Evolutionary conservation across 768 basidiomycete genomes (phyloP).

Genomic region (Lactarius tabidus): DNA sequence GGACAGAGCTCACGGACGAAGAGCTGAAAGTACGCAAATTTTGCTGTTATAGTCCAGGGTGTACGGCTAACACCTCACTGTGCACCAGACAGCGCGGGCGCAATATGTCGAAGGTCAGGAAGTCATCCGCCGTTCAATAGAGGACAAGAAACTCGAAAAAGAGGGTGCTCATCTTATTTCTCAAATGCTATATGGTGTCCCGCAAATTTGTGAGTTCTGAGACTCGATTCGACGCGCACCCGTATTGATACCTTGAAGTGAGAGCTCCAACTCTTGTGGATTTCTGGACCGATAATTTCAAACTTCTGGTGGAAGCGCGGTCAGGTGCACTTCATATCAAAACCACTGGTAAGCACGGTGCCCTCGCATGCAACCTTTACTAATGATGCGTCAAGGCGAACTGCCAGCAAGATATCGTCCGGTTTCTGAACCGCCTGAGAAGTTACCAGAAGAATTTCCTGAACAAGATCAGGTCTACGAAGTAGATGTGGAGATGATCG

Average conservation of each 20-base stretch:
- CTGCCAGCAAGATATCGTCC: constrained; percentile 49
- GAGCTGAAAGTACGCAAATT: constrained; percentile 58
- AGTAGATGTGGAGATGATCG: neutral
- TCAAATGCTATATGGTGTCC: constrained; percentile 63
- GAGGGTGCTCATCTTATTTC: constrained; percentile 50
- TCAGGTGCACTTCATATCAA: constrained; percentile 44
- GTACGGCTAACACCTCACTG: neutral
- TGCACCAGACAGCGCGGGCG: constrained; percentile 44
- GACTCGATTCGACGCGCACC: neutral
- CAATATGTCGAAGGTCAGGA: constrained; percentile 66
- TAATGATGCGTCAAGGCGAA: constrained; percentile 33
- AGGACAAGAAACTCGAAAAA: constrained; percentile 54
- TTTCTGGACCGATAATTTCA: constrained; percentile 74
- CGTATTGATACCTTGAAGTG: constrained; percentile 40
- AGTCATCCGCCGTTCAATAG: constrained; percentile 45
- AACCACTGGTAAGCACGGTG: constrained; percentile 31
- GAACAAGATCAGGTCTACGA: constrained; percentile 4
- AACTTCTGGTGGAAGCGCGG: constrained; percentile 62
- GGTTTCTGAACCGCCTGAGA: constrained; percentile 25
- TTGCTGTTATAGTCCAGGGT: neutral
- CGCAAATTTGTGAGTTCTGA: constrained; percentile 51
- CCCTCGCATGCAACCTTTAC: neutral
- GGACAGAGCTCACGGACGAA: constrained; percentile 79
- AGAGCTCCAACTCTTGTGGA: constrained; percentile 60
- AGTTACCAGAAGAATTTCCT: neutral